phyloP scores from a whole-genome alignment of 73 alveolate species.

The Diophrys sp. region DNA sequence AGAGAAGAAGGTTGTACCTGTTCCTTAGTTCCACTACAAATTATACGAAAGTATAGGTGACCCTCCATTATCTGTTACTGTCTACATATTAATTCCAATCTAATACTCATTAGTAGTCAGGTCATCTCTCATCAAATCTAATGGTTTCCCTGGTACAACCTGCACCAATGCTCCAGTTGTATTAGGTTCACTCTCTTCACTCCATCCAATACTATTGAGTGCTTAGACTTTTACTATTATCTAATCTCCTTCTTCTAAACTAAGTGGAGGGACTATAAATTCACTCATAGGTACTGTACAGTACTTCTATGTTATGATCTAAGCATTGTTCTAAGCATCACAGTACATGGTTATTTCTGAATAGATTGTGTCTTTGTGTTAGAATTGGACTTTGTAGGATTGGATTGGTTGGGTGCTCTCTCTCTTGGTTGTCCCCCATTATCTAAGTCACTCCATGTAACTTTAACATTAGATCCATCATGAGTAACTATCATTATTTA shows the following conservation, averaged over 20 bases:
- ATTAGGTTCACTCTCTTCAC: slow-evolving; percentile 16
- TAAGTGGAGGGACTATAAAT: slow-evolving; percentile 22
- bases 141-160: slow-evolving; percentile 27
- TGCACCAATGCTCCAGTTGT: slow-evolving; percentile 23
- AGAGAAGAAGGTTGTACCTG: slow-evolving; percentile 16
- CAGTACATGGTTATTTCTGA: too few relatives aligned
- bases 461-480: too few relatives aligned
- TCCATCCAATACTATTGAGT: slow-evolving; percentile 26
- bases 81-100: slow-evolving; percentile 21
- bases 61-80: slow-evolving; percentile 38
- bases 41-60: slow-evolving; percentile 36
- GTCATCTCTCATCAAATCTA: slow-evolving; percentile 7
- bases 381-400: background rate
- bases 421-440: too few relatives aligned
- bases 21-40: slow-evolving; percentile 18
- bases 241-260: slow-evolving; percentile 10
- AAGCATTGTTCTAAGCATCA: too few relatives aligned
- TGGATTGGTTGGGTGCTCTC: too few relatives aligned
- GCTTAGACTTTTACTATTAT: slow-evolving; percentile 33
- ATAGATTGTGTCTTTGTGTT: too few relatives aligned
- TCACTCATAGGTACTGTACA: slow-evolving; percentile 33
- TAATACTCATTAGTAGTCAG: background rate
- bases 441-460: too few relatives aligned
- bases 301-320: too few relatives aligned
- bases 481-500: too few relatives aligned